A percentile compares a stretch with the other conserved stretches of the same genome.
These are phyloP conservation scores for Climacium dendroides DNA, from an alignment of 225 moss, liverwort and hornwort genomes.

Conservation along the genomic window DNA sequence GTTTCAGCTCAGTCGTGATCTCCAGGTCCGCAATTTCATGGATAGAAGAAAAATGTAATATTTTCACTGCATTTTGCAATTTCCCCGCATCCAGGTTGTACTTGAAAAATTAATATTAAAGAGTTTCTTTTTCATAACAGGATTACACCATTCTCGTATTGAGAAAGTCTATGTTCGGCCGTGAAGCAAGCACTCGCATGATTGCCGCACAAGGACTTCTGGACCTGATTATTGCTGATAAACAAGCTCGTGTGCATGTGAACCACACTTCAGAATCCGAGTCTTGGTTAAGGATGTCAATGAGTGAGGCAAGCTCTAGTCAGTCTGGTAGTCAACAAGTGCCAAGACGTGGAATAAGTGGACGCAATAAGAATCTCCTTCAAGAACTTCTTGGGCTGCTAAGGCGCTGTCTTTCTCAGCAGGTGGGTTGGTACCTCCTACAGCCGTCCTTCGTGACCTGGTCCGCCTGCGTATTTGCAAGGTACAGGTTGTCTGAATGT, in stretches of 20 bases:
- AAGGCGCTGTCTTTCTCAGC: constrained; percentile 80
- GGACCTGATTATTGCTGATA: constrained; percentile 59
- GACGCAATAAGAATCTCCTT: constrained; percentile 50
- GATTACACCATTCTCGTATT: constrained; percentile 83
- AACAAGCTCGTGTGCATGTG: constrained; percentile 34
- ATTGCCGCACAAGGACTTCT: constrained; percentile 69
- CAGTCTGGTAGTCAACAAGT: constrained; percentile 65
- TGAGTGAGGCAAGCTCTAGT: constrained; percentile 76
- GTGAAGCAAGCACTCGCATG: constrained; percentile 72
- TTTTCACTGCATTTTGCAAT: neutral
- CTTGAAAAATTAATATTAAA: neutral
- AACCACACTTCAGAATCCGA: constrained; percentile 24
- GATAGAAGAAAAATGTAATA: neutral
- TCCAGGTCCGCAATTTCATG: constrained; percentile 44
- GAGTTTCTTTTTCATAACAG: constrained; percentile 5
- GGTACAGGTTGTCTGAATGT: neutral
- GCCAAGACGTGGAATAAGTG: constrained; percentile 20
- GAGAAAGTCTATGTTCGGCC: constrained; percentile 82
- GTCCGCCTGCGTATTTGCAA: neutral
- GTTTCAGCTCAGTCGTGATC: constrained; percentile 77
- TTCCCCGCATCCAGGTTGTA: neutral
- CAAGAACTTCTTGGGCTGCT: constrained; percentile 80
- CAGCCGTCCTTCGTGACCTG: neutral
- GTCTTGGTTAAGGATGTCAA: constrained; percentile 46
- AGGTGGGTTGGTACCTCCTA: constrained; percentile 30